Conservation (phyloP, 148 eudicot species). For the Talinum fruticosum region DNA sequence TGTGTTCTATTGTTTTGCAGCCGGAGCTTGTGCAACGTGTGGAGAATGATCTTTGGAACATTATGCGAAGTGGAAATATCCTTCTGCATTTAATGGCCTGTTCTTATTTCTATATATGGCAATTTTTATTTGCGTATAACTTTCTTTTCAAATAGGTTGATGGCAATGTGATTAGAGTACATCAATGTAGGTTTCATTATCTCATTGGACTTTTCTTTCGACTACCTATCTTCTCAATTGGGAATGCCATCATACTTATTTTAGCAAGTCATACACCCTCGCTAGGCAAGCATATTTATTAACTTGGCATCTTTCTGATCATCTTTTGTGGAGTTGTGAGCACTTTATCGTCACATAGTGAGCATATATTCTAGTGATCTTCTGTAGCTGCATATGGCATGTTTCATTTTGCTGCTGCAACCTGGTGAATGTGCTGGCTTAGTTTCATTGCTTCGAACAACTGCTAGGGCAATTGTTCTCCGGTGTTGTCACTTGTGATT, state of each 20-base stretch:
- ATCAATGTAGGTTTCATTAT: background rate
- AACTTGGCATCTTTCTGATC: too few species aligned
- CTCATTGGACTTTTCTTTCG: background rate
- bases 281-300: background rate
- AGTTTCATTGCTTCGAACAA: too few species aligned
- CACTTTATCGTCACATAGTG: too few species aligned
- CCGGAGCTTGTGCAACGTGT: constrained; percentile 91
- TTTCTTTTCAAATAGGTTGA: background rate
- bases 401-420: too few species aligned
- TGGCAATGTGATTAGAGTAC: background rate
- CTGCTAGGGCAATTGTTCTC: too few species aligned
- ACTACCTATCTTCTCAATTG: background rate
- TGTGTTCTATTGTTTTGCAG: constrained; percentile 42
- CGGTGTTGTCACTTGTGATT: too few species aligned
- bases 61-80: constrained; percentile 96
- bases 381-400: too few species aligned
- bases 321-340: too few species aligned
- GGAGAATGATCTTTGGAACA: constrained; percentile 74
- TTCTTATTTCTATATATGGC: background rate
- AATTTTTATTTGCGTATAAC: background rate
- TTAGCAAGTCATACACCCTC: too few species aligned
- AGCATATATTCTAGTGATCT: too few species aligned
- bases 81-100: constrained; percentile 30
- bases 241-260: too few species aligned
- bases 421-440: too few species aligned